Conservation (phyloP, 164 flowering plant genomes). For the Stephania japonica region DNA sequence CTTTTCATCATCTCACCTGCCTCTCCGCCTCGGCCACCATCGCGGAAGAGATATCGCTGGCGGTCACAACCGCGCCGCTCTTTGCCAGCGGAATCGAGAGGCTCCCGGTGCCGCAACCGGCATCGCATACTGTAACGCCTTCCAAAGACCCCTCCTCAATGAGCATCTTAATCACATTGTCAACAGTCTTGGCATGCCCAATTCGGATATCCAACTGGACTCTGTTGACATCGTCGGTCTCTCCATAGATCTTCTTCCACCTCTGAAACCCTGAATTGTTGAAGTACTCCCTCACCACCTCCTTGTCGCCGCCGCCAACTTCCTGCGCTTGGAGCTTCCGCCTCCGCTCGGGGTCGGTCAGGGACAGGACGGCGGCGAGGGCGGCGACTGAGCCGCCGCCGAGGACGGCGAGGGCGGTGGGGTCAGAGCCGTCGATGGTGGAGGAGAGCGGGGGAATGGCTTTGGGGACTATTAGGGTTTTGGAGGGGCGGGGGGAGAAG, state of each 20-base stretch:
- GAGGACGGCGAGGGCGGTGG: slow-evolving; percentile 56
- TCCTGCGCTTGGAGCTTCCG: slow-evolving; percentile 83
- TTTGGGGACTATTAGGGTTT: slow-evolving; percentile 13
- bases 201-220: slow-evolving; percentile 90
- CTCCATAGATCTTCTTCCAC: slow-evolving; percentile 95
- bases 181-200: slow-evolving; percentile 81
- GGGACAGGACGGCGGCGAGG: slow-evolving; percentile 62
- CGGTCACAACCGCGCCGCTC: slow-evolving; percentile 75
- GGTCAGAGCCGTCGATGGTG: slow-evolving; percentile 39
- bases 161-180: slow-evolving; percentile 65
- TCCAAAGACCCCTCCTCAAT: slow-evolving; percentile 55
- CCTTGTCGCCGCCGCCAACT: slow-evolving; percentile 97
- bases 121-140: slow-evolving; percentile 85
- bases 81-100: slow-evolving; percentile 82
- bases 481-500: slow-evolving; percentile 15
- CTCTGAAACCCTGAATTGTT: slow-evolving; percentile 83
- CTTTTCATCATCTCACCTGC: slow-evolving; percentile 29
- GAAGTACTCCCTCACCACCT: slow-evolving; percentile 88
- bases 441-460: slow-evolving; percentile 42
- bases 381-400: slow-evolving; percentile 83
- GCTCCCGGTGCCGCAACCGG: slow-evolving; percentile 91
- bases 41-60: slow-evolving; percentile 91
- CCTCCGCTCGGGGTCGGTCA: slow-evolving; percentile 83
- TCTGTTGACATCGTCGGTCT: slow-evolving; percentile 82
- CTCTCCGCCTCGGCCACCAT: slow-evolving; percentile 92